Evolutionary conservation across 2,329 filamentous ascomycete species (phyloP), one percentile per base, ranked within the genome.

Genomic region (Knufia petricola): DNA sequence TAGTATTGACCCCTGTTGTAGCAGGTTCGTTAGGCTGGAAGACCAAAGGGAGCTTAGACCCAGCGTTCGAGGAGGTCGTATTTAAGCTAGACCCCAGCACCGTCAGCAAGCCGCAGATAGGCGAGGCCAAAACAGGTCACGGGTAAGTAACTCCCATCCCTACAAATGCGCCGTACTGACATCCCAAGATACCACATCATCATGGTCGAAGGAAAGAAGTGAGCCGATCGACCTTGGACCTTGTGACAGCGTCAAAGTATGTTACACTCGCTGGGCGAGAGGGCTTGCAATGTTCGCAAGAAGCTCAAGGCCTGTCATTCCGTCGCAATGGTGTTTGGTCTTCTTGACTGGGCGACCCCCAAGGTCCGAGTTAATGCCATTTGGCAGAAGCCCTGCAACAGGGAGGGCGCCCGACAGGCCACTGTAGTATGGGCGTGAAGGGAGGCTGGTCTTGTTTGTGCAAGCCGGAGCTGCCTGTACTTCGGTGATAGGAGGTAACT

Each of bases 131-230:
- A 68, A 81, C 79, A 7, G 69, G 69, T 12, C 76, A 79, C 64
- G 79, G 79, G n/a, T 83, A 81, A 66, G 32, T 23, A 42, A n/a
- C 2, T 26, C 4, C 15, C n/a, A 15, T 77, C 71, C 61, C 76
- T 63, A 1, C 77, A 81, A 62, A 72, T 73, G 34, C 81, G n/a
- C n/a, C n/a, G 79, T 66, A 80, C 78, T 10, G 69, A 70, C 8
- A 74, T 77, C 62, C 77, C 9, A 13, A 46, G 78, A 10, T 82
- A 82, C 67, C 79, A 82, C 64, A 76, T 83, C 55, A 72, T 82
- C 46, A 82, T 82, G 78, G 77, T 82, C 2, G 79, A 82, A 60
- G 79, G 78, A 43, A 68, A 79, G 61, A 81, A 79, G 62, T 80
- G 53, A 44, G n/a, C n/a, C n/a, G n/a, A n/a, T n/a, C n/a, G n/a